Percentiles rank a stretch among this genome's conserved stretches.
These are phyloP conservation scores for Silene noctiflora DNA, from an alignment of 179 eudicot species.

Conservation along the genomic window DNA sequence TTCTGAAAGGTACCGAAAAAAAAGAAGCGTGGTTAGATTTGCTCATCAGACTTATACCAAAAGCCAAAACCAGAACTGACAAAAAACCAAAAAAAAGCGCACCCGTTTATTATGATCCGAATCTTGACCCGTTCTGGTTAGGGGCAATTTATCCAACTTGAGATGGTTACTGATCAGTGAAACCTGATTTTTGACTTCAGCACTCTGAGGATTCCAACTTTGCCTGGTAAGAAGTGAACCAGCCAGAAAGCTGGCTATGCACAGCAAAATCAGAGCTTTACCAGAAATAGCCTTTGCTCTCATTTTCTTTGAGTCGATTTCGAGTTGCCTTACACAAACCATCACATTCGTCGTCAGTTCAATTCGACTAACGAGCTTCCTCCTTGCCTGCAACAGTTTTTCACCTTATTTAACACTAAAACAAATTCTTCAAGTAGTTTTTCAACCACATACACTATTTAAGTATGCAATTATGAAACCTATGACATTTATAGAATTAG, in stretches of 20 bases:
- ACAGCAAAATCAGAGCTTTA: conserved; percentile 51
- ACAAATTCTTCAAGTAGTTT: not conserved
- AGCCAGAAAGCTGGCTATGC: conserved; percentile 66
- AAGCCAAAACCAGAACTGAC: not conserved
- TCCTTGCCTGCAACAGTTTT: conserved; percentile 12
- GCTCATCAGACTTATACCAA: not conserved
- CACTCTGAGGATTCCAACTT: conserved; percentile 33
- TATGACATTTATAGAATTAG: not conserved
- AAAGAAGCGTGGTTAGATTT: too few species aligned
- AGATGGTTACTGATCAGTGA: conserved; percentile 18
- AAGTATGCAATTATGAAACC: not conserved
- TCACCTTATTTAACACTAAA: not conserved
- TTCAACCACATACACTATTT: not conserved
- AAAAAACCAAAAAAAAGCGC: conserved; percentile 14
- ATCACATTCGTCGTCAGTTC: conserved; percentile 13
- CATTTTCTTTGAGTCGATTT: conserved; percentile 46
- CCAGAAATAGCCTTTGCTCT: conserved; percentile 52
- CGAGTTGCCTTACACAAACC: conserved; percentile 30
- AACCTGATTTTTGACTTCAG: conserved; percentile 25
- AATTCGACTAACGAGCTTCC: not conserved
- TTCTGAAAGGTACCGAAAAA: not conserved
- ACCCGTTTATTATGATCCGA: conserved; percentile 58
- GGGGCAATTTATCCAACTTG: conserved; percentile 22
- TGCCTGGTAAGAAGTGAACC: conserved; percentile 64
- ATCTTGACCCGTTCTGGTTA: conserved; percentile 21